A percentile compares a stretch with the other conserved stretches of the same genome.
Evolutionary conservation across 805 yeast genomes (phyloP).

Genomic region (Cyberlindnera japonica): DNA sequence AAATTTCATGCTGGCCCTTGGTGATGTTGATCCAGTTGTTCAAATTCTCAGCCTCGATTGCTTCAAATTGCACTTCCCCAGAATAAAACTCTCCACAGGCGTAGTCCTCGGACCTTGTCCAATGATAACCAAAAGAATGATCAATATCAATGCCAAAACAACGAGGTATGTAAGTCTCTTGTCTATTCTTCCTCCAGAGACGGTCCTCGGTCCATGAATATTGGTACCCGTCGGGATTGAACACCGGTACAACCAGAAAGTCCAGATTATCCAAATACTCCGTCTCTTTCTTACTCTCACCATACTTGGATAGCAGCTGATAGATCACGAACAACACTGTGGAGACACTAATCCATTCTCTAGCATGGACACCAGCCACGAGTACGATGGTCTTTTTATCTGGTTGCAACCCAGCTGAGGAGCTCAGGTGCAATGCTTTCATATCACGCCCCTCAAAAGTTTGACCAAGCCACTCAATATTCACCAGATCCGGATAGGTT

Average conservation of each 20-base stretch:
- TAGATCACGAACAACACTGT: slow-evolving; percentile 57
- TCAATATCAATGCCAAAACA: slow-evolving; percentile 87
- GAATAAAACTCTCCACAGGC: slow-evolving; percentile 84
- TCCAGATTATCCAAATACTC: slow-evolving; percentile 56
- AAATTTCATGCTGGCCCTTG: slow-evolving; percentile 50
- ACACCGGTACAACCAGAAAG: slow-evolving; percentile 74
- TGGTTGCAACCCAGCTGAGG: slow-evolving; percentile 39
- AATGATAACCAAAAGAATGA: slow-evolving; percentile 75
- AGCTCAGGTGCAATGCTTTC: slow-evolving; percentile 61
- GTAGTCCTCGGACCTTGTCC: slow-evolving; percentile 56
- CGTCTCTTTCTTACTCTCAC: slow-evolving; percentile 37
- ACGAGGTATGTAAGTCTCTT: slow-evolving; percentile 57
- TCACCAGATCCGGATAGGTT: slow-evolving; percentile 62
- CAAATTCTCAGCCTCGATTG: slow-evolving; percentile 53
- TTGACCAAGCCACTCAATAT: slow-evolving; percentile 64
- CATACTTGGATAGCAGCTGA: slow-evolving; percentile 46
- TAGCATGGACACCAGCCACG: slow-evolving; percentile 82
- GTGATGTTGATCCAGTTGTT: slow-evolving; percentile 41
- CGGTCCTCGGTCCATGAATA: slow-evolving; percentile 79
- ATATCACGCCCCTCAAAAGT: slow-evolving; percentile 73
- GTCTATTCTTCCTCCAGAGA: slow-evolving; percentile 87
- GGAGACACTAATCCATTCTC: slow-evolving; percentile 85
- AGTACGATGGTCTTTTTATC: slow-evolving; percentile 65
- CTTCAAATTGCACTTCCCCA: slow-evolving; percentile 71
- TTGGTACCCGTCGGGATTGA: slow-evolving; percentile 89